phyloP scores from a whole-genome alignment of 495 filamentous ascomycete genomes.

The Aspergillus saccharolyticus region DNA sequence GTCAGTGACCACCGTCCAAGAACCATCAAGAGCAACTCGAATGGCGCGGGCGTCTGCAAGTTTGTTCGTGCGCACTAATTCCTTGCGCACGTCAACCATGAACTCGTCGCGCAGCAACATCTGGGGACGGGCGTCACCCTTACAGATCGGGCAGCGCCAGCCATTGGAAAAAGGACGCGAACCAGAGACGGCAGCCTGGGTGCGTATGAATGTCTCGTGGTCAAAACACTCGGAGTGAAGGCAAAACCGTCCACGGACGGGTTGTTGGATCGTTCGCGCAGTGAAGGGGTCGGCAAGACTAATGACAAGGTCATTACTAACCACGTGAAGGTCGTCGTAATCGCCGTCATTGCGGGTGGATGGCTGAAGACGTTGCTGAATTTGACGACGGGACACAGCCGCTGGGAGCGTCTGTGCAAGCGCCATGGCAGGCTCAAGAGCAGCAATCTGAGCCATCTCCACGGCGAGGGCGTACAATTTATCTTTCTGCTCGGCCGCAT shows the following conservation, averaged over 20 bases:
- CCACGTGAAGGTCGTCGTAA: conserved; percentile 59
- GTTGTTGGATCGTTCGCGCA: conserved; percentile 60
- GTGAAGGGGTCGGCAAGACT: conserved; percentile 74
- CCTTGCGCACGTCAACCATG: conserved; percentile 50
- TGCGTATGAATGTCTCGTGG: conserved; percentile 70
- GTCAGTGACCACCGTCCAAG: conserved; percentile 46
- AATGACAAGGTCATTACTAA: conserved; percentile 60
- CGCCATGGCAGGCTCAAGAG: conserved; percentile 45
- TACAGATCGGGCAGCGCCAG: conserved; percentile 81
- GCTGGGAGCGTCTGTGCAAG: conserved; percentile 29
- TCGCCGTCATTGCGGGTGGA: background rate
- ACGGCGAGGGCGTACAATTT: conserved; percentile 53
- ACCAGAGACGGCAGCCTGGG: conserved; percentile 46
- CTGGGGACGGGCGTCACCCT: conserved; percentile 65
- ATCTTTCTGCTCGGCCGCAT: conserved; percentile 28
- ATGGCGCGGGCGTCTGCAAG: conserved; percentile 51
- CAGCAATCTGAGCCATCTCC: conserved; percentile 53
- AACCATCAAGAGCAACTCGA: conserved; percentile 51
- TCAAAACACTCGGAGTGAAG: conserved; percentile 84
- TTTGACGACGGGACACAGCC: conserved; percentile 28
- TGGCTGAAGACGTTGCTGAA: conserved; percentile 35
- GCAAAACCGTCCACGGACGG: conserved; percentile 59
- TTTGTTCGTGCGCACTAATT: conserved; percentile 38
- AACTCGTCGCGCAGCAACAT: conserved; percentile 66
- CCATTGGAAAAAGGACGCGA: conserved; percentile 60